These are phyloP conservation scores for Mucuna pruriens DNA, from an alignment of 306 rosid genomes.

Conservation along the genomic window DNA sequence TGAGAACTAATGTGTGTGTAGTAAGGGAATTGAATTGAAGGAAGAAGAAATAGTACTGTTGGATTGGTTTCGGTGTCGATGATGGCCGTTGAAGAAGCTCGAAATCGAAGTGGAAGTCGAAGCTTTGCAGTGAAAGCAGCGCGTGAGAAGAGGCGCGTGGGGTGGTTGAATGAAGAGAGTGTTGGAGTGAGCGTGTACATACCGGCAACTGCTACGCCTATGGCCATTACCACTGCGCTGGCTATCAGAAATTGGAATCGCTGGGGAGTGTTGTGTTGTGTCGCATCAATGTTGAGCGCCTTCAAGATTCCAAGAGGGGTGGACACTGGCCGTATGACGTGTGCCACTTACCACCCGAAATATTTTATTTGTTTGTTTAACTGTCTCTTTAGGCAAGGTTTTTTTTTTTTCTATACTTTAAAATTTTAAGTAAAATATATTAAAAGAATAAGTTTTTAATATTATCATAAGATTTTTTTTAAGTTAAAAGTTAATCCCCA, in stretches of 20 bases:
- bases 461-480: too few species aligned
- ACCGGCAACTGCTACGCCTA: slow-evolving; percentile 23
- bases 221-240: slow-evolving; percentile 47
- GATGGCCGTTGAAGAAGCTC: slow-evolving; percentile 54
- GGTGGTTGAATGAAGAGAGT: slow-evolving; percentile 35
- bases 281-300: neutral
- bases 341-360: neutral
- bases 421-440: too few species aligned
- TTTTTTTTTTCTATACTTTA: too few species aligned
- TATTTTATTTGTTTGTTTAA: neutral
- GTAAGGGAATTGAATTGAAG: neutral
- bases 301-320: neutral
- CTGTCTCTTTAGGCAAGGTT: neutral
- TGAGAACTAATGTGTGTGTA: neutral
- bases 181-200: slow-evolving; percentile 38
- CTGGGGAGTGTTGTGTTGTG: neutral
- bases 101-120: slow-evolving; percentile 34
- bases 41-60: slow-evolving; percentile 37
- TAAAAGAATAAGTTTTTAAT: too few species aligned
- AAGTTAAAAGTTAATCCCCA: too few species aligned
- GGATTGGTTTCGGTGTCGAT: slow-evolving; percentile 49
- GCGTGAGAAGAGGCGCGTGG: slow-evolving; percentile 39
- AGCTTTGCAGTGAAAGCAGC: slow-evolving; percentile 31
- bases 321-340: neutral
- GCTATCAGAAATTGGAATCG: neutral